Evolutionary conservation across 129 eudicot genomes (phyloP), one percentile per base, ranked within the genome.

Genomic region (Kitagawia praeruptora): DNA sequence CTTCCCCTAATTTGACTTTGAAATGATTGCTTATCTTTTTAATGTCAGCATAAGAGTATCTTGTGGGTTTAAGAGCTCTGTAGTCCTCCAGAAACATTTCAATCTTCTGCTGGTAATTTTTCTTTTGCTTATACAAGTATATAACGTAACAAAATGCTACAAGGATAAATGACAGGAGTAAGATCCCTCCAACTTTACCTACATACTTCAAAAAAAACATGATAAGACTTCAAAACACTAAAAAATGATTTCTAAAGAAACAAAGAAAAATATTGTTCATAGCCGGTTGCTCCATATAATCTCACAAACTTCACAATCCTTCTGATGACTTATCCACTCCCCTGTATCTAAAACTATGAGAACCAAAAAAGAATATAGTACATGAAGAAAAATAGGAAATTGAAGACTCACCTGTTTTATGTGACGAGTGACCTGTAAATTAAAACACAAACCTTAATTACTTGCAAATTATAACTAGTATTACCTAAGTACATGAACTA

Each of bases 41-140:
- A 31, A 78, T 78, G 14, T 78, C 81, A 18, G 41, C 39, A 37
- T 66, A 78, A 16, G 81, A 78, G 46, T 78, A 78, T 45, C 81
- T 78, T 78, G 75, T 64, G 8, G 81, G 81, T 34, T 66, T 78
- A 19, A 63, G 58, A 78, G 75, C 27, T 66, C 9, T 78, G 75
- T 78, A 78, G 21, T 78, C 81, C 81, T 45, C 81, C 75, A 78
- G 19, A 64, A 78, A 78, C 44, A 28, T 67, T 46, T 78, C 81
- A 45, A 66, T 78, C 75, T 78, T 78, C 34, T n/a, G 42, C 31
- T 67, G 81, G n/a, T 66, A 27, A 18, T 66, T 9, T 46, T 45
- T 78, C 75, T 78, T 78, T 67, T 37, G 71, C 39, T 45, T 45
- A 19, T 46, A 42, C 23, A 13, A 4, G 25, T 28, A 16, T 25